Evolutionary conservation across 139 green algal genomes (phyloP).

Genomic region (Micromonas pusilla): DNA sequence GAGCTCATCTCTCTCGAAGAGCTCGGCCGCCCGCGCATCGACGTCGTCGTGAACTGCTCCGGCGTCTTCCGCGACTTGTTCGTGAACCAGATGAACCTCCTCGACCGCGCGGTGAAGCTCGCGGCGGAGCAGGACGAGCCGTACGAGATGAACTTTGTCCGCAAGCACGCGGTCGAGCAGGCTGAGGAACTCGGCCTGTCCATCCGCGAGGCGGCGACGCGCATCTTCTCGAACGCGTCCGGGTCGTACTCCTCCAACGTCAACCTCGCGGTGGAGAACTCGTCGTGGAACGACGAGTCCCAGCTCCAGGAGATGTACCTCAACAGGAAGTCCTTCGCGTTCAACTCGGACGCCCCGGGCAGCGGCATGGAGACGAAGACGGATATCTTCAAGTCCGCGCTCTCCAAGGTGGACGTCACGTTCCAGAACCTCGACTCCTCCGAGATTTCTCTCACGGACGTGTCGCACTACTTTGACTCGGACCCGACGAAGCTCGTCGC

Average conservation of each 20-base stretch:
- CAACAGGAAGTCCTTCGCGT: conserved; percentile 93
- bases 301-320: conserved; percentile 81
- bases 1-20: conserved; percentile 97
- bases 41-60: conserved; percentile 99
- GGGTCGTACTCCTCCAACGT: conserved; percentile 97
- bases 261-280: conserved; percentile 98
- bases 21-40: conserved; percentile 85
- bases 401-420: conserved; percentile 96
- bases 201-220: conserved; percentile 84
- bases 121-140: conserved; percentile 96
- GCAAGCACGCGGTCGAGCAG: conserved; percentile 94
- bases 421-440: conserved; percentile 98
- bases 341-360: conserved; percentile 90
- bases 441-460: conserved; percentile 96
- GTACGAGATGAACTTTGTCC: conserved; percentile 98
- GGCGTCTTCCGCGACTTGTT: conserved; percentile 99
- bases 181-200: conserved; percentile 77
- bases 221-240: conserved; percentile 92
- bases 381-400: conserved; percentile 86
- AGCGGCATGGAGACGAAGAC: conserved; percentile 77
- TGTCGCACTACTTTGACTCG: conserved; percentile 95
- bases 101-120: conserved; percentile 95
- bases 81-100: conserved; percentile 97
- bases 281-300: conserved; percentile 85
- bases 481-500: conserved; percentile 99